Percentiles rank a stretch among this genome's conserved stretches.
phyloP scores from a whole-genome alignment of 1,284 basidiomycete species.

The Sporisorium iseilematis-ciliati region DNA sequence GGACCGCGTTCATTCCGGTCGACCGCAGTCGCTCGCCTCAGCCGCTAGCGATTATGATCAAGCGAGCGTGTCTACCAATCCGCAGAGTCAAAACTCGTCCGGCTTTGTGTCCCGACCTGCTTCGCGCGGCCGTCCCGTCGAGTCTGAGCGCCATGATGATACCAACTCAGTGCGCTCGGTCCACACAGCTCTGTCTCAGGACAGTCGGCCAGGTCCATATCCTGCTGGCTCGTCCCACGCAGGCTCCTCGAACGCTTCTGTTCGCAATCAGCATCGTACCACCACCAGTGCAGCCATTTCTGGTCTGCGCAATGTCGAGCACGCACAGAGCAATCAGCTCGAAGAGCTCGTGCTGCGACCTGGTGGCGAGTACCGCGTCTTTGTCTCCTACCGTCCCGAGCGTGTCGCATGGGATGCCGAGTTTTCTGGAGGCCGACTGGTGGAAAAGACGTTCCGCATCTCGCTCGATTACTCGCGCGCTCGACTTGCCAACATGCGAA shows the following conservation, averaged over 20 bases:
- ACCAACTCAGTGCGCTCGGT: conserved; percentile 43
- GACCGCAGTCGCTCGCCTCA: conserved; percentile 38
- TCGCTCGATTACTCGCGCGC: conserved; percentile 71
- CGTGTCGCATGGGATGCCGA: conserved; percentile 64
- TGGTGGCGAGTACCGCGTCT: conserved; percentile 72
- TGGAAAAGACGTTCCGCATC: conserved; percentile 71
- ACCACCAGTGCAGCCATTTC: conserved; percentile 32
- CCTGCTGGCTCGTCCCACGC: conserved; percentile 52
- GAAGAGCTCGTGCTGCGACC: conserved; percentile 73
- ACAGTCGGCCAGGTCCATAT: conserved; percentile 55
- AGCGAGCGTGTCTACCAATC: conserved; percentile 46
- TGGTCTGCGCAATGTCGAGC: conserved; percentile 60
- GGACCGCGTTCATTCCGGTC: conserved; percentile 38
- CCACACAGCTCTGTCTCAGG: conserved; percentile 57
- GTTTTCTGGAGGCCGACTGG: conserved; percentile 69
- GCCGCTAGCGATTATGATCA: conserved; percentile 41
- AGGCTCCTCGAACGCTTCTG: conserved; percentile 35
- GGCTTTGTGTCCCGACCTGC: conserved; percentile 33
- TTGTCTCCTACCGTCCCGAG: conserved; percentile 71
- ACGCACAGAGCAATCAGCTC: conserved; percentile 70
- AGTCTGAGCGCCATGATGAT: conserved; percentile 41
- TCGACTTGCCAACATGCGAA: conserved; percentile 55
- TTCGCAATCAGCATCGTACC: conserved; percentile 29
- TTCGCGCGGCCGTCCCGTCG: conserved; percentile 28
- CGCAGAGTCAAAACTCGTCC: conserved; percentile 47